Evolutionary conservation across 1,139 yeast species (phyloP).

Genomic region (Magnusiomyces magnusii): DNA sequence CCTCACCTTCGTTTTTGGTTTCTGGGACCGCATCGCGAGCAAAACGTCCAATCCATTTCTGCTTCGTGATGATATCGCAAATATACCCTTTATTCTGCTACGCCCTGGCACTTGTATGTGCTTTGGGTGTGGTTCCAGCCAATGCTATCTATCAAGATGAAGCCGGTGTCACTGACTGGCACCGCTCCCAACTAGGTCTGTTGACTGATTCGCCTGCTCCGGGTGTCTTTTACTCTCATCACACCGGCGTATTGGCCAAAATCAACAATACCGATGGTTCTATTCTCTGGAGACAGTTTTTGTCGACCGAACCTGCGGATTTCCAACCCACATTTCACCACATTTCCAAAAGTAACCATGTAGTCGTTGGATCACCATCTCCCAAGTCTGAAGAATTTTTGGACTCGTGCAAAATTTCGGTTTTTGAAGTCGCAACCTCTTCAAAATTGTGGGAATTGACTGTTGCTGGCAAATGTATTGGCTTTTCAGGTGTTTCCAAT

Average conservation of each 20-base stretch:
- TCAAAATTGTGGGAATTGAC: slow-evolving; percentile 1
- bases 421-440: neutral
- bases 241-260: slow-evolving; percentile 21
- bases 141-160: slow-evolving; percentile 29
- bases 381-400: neutral
- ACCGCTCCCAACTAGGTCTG: slow-evolving; percentile 22
- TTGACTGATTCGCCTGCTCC: slow-evolving; percentile 13
- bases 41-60: too few species aligned
- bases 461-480: slow-evolving; percentile 1
- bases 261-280: slow-evolving; percentile 22
- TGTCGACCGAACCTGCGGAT: slow-evolving; percentile 4
- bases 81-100: neutral
- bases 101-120: neutral
- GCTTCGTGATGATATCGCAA: neutral
- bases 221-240: slow-evolving; percentile 12
- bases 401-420: neutral
- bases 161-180: slow-evolving; percentile 31
- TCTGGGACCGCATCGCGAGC: too few species aligned
- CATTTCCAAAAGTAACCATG: neutral
- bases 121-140: slow-evolving; percentile 2
- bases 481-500: neutral
- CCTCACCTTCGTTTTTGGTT: too few species aligned
- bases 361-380: neutral
- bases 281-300: slow-evolving; percentile 22
- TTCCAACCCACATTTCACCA: neutral